Evolutionary conservation across 139 green algal species (phyloP), one percentile per base, ranked within the genome.

Genomic region (Astrephomene gubernaculifera): DNA sequence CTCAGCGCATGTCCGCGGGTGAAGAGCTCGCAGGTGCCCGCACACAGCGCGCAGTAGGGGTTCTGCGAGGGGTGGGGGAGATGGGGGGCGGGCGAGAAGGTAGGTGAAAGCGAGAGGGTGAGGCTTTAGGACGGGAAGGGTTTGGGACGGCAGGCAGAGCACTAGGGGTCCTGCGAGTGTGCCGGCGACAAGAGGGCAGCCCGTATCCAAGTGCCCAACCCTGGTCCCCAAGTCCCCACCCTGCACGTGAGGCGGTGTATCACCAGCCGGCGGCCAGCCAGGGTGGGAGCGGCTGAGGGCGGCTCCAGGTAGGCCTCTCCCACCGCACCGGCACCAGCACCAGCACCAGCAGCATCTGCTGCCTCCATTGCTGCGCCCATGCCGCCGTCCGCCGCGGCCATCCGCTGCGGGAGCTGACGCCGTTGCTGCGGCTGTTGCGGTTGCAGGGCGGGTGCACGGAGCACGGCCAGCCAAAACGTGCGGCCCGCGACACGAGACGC

Each of bases 1-100:
- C 17, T 45, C 45, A 79, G 71, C 10, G 31, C 71, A 9, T 49
- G 49, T 19, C 71, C 71, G 9, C 71, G 71, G 0, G 31, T 43
- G 71, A 79, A 79, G 71, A 79, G 71, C 25, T 79, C 71, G n/a
- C 71, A 79, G n/a, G 71, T 79, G 33, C 71, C 45, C 14, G 71
- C 19, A 45, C 71, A 79, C 22, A 79, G 6, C 6, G 71, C 71
- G 31, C 71, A 79, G 19, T 19, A 63, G 45, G 44, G 4, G 31
- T 79, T 65, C 71, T 79, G 45, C 4, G n/a, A n/a, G n/a, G n/a
- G n/a, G n/a, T n/a, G 25, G 69, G 33, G 2, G n/a, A n/a, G n/a
- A n/a, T n/a, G n/a, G n/a, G 17, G 2, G 36, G 21, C 33, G 39
- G 43, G 41, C 24, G 39, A 60, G n/a, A 43, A 31, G n/a, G n/a